Base-by-base conservation (phyloP, 805 yeast genomes). In the Wickerhamomyces mucosus region DNA sequence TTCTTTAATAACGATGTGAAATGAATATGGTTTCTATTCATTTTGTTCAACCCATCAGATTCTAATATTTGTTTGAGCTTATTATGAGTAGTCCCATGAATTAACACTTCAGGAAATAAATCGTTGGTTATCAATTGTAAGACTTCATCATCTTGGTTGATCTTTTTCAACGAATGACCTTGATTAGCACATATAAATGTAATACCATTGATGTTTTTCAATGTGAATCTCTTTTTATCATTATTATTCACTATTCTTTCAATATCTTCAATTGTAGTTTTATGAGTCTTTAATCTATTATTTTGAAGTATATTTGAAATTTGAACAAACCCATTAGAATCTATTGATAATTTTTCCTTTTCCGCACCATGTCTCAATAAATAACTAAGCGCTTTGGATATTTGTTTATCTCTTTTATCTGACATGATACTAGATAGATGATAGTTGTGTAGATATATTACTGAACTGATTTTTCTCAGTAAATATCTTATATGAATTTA, bases 11-110 rank as follows among this genome's bases (percentile, higher is more conserved):
- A 78, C 1, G 72, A 58, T 0, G 97, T 83, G 50, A 89, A 65
- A 56, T 92, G 98, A 13, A 92, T 73, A 52, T 92, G 97, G 41
- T 78, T 78, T 45, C 98, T 61, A 20, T 53, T 57, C 95, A 86
- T 83, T 37, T 56, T 63, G 12, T 67, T 65, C 16, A 92, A 56
- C 0, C 84, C 86, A 0, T 74, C 74, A 4, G 64, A 43, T 17
- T 56, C 32, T n/a, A 66, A 34, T 4, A 82, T 82, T 15, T 49
- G 35, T 1, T 56, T 46, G 42, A 80, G 57, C 18, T 69, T 72
- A 3, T 53, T 50, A 5, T 37, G 33, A 36, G 63, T 73, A 0
- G 97, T 89, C 4, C 97, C 97, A 53, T 92, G 98, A 14, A 84
- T 75, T 3, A 85, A 66, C 2, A 53, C 50, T 0, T 40, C 24